Evolutionary conservation across 768 basidiomycete species (phyloP), one percentile per base, ranked within the genome.

Genomic region (Obba rivulosa): DNA sequence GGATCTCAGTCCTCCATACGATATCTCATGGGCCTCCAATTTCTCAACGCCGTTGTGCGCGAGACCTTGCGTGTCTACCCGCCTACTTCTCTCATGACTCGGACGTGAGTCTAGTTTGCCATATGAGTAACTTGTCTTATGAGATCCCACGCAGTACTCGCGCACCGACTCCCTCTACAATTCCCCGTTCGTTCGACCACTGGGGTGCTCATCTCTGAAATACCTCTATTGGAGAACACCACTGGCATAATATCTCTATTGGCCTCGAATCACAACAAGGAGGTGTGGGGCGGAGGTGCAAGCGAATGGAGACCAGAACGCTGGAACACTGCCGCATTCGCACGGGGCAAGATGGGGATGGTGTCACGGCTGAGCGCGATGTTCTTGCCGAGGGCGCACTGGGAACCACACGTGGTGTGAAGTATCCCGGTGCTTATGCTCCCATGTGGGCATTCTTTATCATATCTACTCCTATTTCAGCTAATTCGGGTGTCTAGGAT

Each of bases 221-320:
- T 83, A 24, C 43, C 67, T 8, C 61, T 83, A 25, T 63, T 68
- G 14, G 76, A 75, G 48, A 79, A 77, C 4, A 74, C 73, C 2
- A 50, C 54, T 1, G 48, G 84, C 20, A 55, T 63, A 9, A 62
- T 72, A 3, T 72, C 77, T 2, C 69, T 80, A 25, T 50, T 61
- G 4, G 63, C 63, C 24, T 66, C 82, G 43, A 82, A 85, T 58
- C 62, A 66, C 13, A 72, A 77, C 10, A 69, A 67, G 44, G 60
- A 59, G 1, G 59, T 83, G 17, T 87, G 85, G 85, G 85, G 85
- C 1, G 54, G 66, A 0, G 74, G 80, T 43, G 73, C 80, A 3
- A 70, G 72, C 13, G 71, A 70, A 31, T 87, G 81, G 59, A 64
- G 72, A 20, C 85, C 83, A 0, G 78, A 79, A 44, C 69, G 84